Conservation (phyloP, 2,329 filamentous ascomycete species). For the Dactylonectria estremocensis region DNA sequence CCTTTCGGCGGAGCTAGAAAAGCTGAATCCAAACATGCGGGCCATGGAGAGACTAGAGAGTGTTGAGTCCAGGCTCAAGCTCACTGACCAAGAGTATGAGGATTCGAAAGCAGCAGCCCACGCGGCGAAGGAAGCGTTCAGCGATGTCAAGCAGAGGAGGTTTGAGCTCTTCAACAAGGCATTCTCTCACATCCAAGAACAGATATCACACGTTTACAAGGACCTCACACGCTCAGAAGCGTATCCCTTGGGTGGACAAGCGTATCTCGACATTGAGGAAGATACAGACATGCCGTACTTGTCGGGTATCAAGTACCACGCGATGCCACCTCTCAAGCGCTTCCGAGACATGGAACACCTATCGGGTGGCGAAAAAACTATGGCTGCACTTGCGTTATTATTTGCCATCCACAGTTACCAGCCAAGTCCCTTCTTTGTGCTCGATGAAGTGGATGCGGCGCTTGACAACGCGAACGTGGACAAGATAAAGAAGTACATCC, state of each 20-base stretch:
- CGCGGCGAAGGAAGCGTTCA: slow-evolving; percentile 86
- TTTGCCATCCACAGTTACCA: slow-evolving; percentile 98
- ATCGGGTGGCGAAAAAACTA: slow-evolving; percentile 98
- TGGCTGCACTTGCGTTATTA: slow-evolving; percentile 94
- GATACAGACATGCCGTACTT: slow-evolving; percentile 97
- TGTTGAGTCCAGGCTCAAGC: slow-evolving; percentile 85
- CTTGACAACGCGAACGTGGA: slow-evolving; percentile 98
- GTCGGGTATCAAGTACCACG: slow-evolving; percentile 97
- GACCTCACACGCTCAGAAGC: slow-evolving; percentile 91
- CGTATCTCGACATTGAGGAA: slow-evolving; percentile 91
- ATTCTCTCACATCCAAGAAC: slow-evolving; percentile 93
- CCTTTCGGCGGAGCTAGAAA: slow-evolving; percentile 86
- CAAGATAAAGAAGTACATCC: slow-evolving; percentile 96
- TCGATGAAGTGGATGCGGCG: slow-evolving; percentile 97
- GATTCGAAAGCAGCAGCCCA: slow-evolving; percentile 83
- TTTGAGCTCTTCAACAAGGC: slow-evolving; percentile 96
- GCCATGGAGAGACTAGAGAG: slow-evolving; percentile 92
- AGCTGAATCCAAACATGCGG: slow-evolving; percentile 96
- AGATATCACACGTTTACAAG: slow-evolving; percentile 94
- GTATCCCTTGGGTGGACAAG: slow-evolving; percentile 93
- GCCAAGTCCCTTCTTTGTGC: slow-evolving; percentile 95
- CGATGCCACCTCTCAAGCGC: slow-evolving; percentile 97
- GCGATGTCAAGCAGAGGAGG: slow-evolving; percentile 84
- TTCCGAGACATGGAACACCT: slow-evolving; percentile 99
- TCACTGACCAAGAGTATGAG: slow-evolving; percentile 91